Base-by-base conservation (phyloP, 345 rosid genomes). In the Brassica cretica region DNA sequence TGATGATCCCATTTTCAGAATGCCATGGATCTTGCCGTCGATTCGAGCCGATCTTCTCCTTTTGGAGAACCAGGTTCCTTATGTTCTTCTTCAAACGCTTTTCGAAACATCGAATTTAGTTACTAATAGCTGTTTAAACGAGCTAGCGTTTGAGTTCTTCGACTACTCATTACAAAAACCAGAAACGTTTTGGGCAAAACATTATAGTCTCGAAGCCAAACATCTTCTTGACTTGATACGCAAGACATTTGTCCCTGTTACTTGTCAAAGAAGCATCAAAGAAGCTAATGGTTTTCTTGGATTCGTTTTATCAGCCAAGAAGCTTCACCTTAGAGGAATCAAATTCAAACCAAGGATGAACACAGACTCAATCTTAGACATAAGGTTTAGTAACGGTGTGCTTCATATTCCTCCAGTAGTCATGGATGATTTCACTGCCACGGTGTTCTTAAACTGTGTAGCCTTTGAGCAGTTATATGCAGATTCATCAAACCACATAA, bases 41-140 rank as follows among this genome's bases (percentile, higher is more conserved):
- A 49, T 89, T 6, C 77, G 77, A 68, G 70, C 86, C 0, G 94
- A 88, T 74, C 77, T 89, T 27, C 85, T 89, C 8, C 76, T 78
- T 64, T 69, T 89, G 1, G 94, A 89, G 81, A 89, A 89, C 27
- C 91, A 89, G 75, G 82, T 89, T 30, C 91, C 93, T 29, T 85
- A 67, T 74, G 64, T 85, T 56, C 82, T 87, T 66, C 89, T 89
- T 70, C 66, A 82, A 21, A 16, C 81, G 32, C 75, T 88, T 5
- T 88, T 72, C 5, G 74, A 80, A 8, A 71, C 78, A 14, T 79
- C 81, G 0, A 69, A 68, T 0, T 68, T 61, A 55, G 66, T 44
- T 37, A 75, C 68, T n/a, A 61, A 81, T 15, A 41, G 27, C 49
- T 12, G 68, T 41, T 74, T 89, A 24, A 78, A 76, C 5, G 74